A percentile compares a stretch with the other conserved stretches of the same genome.
Evolutionary conservation across 768 basidiomycete genomes (phyloP).

Genomic region (Trametes cinnabarina): DNA sequence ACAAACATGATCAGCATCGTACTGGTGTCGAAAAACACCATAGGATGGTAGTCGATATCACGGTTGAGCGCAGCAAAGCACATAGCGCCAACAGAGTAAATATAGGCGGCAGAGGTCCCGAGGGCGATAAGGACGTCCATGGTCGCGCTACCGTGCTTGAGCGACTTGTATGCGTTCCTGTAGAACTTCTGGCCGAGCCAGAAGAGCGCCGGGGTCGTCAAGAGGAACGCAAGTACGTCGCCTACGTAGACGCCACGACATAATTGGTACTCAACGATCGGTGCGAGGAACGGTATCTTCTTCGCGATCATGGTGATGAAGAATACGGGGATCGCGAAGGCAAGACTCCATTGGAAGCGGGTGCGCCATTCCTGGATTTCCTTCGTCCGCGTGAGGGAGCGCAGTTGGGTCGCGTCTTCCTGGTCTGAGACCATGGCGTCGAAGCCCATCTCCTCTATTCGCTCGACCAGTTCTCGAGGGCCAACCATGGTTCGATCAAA

Average conservation of each 20-base stretch:
- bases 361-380: constrained; percentile 89
- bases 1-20: constrained; percentile 99
- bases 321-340: constrained; percentile 93
- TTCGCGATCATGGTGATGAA: constrained; percentile 84
- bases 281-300: constrained; percentile 57
- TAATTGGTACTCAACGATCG: constrained; percentile 49
- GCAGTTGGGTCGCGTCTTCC: constrained; percentile 78
- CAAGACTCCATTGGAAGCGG: constrained; percentile 69
- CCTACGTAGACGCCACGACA: constrained; percentile 75
- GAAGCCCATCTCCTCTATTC: constrained; percentile 85
- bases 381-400: constrained; percentile 82
- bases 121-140: constrained; percentile 98
- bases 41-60: constrained; percentile 70
- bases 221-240: constrained; percentile 67
- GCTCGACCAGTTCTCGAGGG: constrained; percentile 85
- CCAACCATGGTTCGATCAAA: constrained; percentile 74
- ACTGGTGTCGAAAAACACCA: constrained; percentile 96
- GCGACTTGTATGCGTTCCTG: constrained; percentile 82
- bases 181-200: constrained; percentile 91
- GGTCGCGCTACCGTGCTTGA: constrained; percentile 86
- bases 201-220: constrained; percentile 92
- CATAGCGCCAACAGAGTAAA: constrained; percentile 80
- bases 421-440: constrained; percentile 84
- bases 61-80: constrained; percentile 60
- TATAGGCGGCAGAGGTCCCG: constrained; percentile 91